Evolutionary conservation across 2,329 filamentous ascomycete species (phyloP), one percentile per base, ranked within the genome.

Genomic region (Fusarium caatingaense): DNA sequence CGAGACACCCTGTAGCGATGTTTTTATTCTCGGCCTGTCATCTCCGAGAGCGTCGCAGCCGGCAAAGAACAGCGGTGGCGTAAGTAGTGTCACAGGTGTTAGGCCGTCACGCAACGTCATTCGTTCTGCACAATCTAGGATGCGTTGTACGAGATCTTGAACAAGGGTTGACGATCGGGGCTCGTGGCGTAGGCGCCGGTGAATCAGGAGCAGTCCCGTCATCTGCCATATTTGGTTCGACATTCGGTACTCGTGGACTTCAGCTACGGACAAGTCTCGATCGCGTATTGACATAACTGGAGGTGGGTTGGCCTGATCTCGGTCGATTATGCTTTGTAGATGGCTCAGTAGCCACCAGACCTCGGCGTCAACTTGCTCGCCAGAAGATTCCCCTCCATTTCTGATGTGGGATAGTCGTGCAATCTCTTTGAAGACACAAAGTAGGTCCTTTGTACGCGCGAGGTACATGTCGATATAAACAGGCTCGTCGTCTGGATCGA

Each of bases 161-260:
- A 70, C 44, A 2, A 64, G 40, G 5, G 18, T 5, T 4, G 67
- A 71, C 0, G 67, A 71, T 3, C 67, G 60, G 1, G 50, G 64
- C 7, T 64, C 46, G 11, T 47, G 63, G 18, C 55, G 59, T 10
- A 70, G 28, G n/a, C 68, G 68, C 6, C 68, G 47, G 7, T 71
- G 68, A 11, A 70, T 70, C 2, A 70, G 50, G 0, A 70, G 67
- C 4, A 70, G 55, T 2, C 63, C 68, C 0, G 68, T 70, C 3
- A 71, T 55, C 13, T 70, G 68, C 68, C 68, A 70, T 8, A 70
- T 67, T 18, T 71, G 68, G 27, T 70, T 70, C 9, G 68, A 70
- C 2, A 70, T 3, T 3, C 68, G 61, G 16, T 70, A 68, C 37
- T 70, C 68, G 8, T 59, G 55, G 18, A 70, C 44, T 27, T 70